phyloP scores from a whole-genome alignment of 1,139 yeast genomes.

The Taphrina flavorubra region DNA sequence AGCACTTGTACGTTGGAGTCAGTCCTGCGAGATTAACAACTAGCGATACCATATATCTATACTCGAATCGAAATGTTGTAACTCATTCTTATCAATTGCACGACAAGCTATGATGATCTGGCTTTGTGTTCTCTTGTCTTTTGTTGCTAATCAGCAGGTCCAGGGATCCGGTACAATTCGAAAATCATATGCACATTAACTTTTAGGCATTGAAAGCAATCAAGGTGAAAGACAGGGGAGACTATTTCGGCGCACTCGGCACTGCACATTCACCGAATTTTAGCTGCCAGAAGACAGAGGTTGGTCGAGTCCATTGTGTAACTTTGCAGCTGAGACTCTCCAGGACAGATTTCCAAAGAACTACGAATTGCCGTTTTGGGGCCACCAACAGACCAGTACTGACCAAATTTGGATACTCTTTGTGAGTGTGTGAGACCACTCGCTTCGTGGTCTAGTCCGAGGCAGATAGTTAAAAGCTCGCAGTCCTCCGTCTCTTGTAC shows the following conservation, averaged over 20 bases:
- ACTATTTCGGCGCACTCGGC: neutral
- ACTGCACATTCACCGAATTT: no score
- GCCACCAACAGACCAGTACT: neutral
- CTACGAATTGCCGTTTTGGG: constrained; percentile 5
- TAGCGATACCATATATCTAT: constrained; percentile 4
- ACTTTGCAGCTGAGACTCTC: neutral
- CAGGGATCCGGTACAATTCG: no score
- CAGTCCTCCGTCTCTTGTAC: neutral
- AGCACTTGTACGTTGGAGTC: neutral
- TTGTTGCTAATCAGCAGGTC: neutral
- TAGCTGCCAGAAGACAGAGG: no score
- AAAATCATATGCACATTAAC: no score
- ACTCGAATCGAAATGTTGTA: neutral
- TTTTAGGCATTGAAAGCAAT: no score
- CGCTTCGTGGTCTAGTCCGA: no score
- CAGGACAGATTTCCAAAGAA: neutral
- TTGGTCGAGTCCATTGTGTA: neutral
- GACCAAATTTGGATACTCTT: constrained; percentile 1
- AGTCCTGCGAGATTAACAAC: neutral
- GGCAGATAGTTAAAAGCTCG: no score
- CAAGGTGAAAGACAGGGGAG: no score
- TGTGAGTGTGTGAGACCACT: neutral
- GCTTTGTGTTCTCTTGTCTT: no score
- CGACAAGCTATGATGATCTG: neutral
- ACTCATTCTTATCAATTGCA: neutral